Conservation (phyloP, 345 rosid genomes). For the Brassica carinata region DNA sequence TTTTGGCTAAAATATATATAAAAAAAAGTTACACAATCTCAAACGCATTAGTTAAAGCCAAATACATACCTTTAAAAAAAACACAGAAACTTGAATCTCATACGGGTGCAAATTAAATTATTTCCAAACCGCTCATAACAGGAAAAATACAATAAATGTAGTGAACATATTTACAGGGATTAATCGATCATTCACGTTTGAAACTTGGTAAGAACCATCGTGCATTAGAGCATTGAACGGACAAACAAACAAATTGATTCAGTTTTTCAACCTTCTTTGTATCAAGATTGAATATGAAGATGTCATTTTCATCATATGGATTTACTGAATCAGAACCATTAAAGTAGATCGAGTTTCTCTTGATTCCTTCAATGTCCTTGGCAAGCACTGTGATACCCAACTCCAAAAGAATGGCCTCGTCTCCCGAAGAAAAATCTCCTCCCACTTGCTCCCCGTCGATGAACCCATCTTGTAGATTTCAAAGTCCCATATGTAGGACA, state of each 20-base stretch:
- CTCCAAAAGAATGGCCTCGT: slow-evolving; percentile 5
- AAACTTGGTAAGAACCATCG: not conserved
- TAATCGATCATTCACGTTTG: not conserved
- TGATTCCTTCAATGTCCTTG: slow-evolving; percentile 4
- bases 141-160: too few species aligned
- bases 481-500: not conserved
- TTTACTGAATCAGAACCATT: not conserved
- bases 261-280: not conserved
- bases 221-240: not conserved
- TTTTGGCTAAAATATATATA: too few species aligned
- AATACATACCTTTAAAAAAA: too few species aligned
- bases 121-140: too few species aligned
- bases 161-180: not conserved
- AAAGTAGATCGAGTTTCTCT: slow-evolving; percentile 3
- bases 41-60: too few species aligned
- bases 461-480: not conserved
- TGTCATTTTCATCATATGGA: not conserved
- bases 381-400: not conserved
- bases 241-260: not conserved
- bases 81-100: too few species aligned
- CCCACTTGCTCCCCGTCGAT: slow-evolving; percentile 1
- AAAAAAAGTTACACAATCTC: too few species aligned
- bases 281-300: not conserved
- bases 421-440: not conserved
- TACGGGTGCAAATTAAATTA: too few species aligned